Evolutionary conservation across 257 asterid genomes (phyloP).

Genomic region (Pogostemon cablin): DNA sequence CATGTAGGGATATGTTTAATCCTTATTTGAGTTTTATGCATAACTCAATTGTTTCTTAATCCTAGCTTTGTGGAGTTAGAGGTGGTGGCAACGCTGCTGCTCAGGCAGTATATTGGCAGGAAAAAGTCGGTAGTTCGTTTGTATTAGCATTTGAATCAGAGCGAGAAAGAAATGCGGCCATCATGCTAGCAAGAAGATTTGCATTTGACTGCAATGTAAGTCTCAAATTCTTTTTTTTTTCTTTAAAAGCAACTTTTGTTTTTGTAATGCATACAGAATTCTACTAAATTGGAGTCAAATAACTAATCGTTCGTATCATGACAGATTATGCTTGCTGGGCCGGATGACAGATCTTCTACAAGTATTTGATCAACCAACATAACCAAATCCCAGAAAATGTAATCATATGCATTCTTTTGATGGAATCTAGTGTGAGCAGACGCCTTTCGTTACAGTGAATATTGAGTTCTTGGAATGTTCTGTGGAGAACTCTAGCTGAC

Average conservation of each 20-base stretch:
- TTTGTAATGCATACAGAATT: neutral
- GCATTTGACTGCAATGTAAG: conserved; percentile 93
- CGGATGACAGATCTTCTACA: conserved; percentile 65
- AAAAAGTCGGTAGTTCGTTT: conserved; percentile 63
- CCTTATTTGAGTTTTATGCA: neutral
- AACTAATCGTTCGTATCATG: conserved; percentile 6
- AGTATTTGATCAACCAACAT: conserved; percentile 39
- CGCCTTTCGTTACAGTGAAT: conserved; percentile 35
- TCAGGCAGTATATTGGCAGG: conserved; percentile 86
- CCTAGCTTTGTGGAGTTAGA: conserved; percentile 88
- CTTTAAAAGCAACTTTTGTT: conserved; percentile 11
- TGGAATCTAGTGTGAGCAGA: conserved; percentile 17
- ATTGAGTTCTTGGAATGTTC: conserved; percentile 32
- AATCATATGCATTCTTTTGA: conserved; percentile 39
- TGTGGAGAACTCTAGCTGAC: conserved; percentile 16
- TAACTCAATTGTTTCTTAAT: conserved; percentile 18
- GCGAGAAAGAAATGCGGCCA: conserved; percentile 89
- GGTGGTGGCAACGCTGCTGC: conserved; percentile 98
- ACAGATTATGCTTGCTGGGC: conserved; percentile 78
- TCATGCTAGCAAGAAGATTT: conserved; percentile 88
- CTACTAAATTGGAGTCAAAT: neutral
- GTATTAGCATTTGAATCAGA: conserved; percentile 85
- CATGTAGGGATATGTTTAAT: neutral
- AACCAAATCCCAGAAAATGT: conserved; percentile 35
- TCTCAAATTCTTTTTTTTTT: neutral